Percentiles rank a stretch among this genome's conserved stretches.
These are phyloP conservation scores for Pleurotus giganteus DNA, from an alignment of 768 basidiomycete genomes.

Conservation along the genomic window DNA sequence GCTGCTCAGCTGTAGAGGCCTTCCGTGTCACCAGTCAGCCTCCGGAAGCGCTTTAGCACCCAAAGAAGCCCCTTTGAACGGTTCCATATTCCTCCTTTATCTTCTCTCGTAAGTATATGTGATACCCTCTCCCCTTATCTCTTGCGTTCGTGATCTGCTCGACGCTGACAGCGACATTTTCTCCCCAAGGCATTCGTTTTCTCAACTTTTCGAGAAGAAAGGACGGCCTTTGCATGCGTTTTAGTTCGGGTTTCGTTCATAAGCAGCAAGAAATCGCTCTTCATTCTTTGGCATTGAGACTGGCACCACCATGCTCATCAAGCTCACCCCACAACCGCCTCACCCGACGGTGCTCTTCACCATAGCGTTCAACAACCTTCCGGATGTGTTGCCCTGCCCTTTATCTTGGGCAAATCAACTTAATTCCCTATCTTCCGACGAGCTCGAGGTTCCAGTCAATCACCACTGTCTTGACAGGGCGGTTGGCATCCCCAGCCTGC, in stretches of 20 bases:
- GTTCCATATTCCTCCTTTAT: slow-evolving; percentile 7
- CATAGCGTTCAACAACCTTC: slow-evolving; percentile 46
- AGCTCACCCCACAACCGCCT: slow-evolving; percentile 42
- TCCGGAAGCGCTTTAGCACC: slow-evolving; percentile 8
- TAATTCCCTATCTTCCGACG: slow-evolving; percentile 41
- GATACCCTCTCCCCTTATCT: background rate
- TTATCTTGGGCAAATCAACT: slow-evolving; percentile 54
- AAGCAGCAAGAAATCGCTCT: background rate
- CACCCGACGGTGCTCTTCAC: slow-evolving; percentile 58
- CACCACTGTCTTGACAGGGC: slow-evolving; percentile 62
- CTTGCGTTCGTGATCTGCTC: slow-evolving; percentile 7
- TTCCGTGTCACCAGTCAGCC: slow-evolving; percentile 11
- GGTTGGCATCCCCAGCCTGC: slow-evolving; percentile 51
- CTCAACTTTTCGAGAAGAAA: background rate
- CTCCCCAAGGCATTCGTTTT: slow-evolving; percentile 5
- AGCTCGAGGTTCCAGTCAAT: slow-evolving; percentile 48
- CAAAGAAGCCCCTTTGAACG: slow-evolving; percentile 9
- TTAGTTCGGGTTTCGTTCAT: background rate
- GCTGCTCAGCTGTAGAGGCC: slow-evolving; percentile 1
- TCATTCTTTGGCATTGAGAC: background rate
- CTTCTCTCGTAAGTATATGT: slow-evolving; percentile 9
- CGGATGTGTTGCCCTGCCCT: slow-evolving; percentile 42
- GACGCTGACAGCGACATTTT: background rate
- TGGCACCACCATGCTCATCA: slow-evolving; percentile 48
- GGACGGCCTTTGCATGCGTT: background rate